Conservation (phyloP, 2,329 filamentous ascomycete species). For the Colletotrichum simmondsii region DNA sequence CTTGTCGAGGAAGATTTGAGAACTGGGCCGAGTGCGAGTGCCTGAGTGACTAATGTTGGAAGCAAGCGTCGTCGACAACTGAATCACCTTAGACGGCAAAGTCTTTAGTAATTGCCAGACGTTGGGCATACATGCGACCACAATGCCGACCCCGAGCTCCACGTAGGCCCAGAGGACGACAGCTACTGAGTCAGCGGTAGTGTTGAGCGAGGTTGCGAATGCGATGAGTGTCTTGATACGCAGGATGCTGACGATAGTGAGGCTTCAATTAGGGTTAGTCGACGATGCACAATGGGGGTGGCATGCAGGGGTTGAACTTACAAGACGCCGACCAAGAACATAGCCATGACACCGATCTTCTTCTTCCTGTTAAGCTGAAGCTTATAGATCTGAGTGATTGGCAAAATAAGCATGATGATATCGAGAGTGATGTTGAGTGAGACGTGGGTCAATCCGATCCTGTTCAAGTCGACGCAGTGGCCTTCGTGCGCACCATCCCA, state of each 20-base stretch:
- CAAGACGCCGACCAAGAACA: constrained; percentile 47
- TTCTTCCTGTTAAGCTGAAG: constrained; percentile 47
- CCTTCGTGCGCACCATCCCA: constrained; percentile 17
- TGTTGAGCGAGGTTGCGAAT: neutral
- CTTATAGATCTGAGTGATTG: constrained; percentile 47
- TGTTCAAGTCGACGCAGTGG: neutral
- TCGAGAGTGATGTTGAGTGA: neutral
- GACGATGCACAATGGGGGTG: no score
- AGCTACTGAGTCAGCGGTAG: constrained; percentile 43
- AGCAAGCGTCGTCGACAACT: neutral
- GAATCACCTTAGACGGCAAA: constrained; percentile 7
- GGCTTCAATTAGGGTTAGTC: neutral
- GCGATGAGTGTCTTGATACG: constrained; percentile 8
- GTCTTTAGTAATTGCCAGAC: constrained; percentile 43
- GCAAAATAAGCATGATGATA: constrained; percentile 38
- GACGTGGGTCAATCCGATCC: neutral
- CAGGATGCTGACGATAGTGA: constrained; percentile 17
- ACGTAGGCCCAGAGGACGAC: constrained; percentile 47
- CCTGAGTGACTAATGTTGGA: neutral
- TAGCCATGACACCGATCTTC: constrained; percentile 47
- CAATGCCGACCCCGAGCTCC: constrained; percentile 50
- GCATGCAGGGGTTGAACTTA: constrained; percentile 9
- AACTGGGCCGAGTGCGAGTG: neutral
- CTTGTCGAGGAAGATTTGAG: neutral
- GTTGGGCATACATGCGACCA: constrained; percentile 51